Percentiles rank a stretch among this genome's conserved stretches.
These are phyloP conservation scores for Heteromeles arbutifolia DNA, from an alignment of 306 rosid species.

Conservation along the genomic window DNA sequence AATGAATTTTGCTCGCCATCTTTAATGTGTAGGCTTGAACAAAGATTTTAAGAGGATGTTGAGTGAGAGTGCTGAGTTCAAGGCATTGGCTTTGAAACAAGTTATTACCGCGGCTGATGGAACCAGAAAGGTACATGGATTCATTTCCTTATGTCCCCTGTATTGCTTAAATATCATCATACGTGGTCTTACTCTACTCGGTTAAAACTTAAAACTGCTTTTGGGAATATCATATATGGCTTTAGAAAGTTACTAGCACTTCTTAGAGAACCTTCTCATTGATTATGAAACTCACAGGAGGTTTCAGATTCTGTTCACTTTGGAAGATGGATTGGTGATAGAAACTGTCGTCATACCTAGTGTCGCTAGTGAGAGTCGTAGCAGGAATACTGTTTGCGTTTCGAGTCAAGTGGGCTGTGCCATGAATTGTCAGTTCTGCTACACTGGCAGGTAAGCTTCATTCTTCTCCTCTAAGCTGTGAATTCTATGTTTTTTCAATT, in stretches of 20 bases:
- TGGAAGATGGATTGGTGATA: slow-evolving; percentile 70
- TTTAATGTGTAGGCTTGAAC: slow-evolving; percentile 56
- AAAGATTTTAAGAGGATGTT: slow-evolving; percentile 80
- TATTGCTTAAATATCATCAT: background rate
- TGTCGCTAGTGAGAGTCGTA: slow-evolving; percentile 34
- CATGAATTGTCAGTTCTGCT: slow-evolving; percentile 94
- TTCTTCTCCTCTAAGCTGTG: slow-evolving; percentile 12
- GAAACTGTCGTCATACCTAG: slow-evolving; percentile 90
- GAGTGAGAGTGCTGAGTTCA: slow-evolving; percentile 68
- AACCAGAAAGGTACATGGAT: slow-evolving; percentile 70
- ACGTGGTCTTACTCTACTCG: background rate
- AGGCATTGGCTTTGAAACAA: slow-evolving; percentile 54
- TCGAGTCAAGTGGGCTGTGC: slow-evolving; percentile 99
- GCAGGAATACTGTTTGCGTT: slow-evolving; percentile 83
- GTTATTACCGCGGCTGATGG: slow-evolving; percentile 67
- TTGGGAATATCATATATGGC: background rate
- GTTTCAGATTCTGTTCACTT: slow-evolving; percentile 82
- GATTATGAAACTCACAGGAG: slow-evolving; percentile 71
- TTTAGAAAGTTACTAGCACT: slow-evolving; percentile 8
- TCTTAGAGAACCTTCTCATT: slow-evolving; percentile 44
- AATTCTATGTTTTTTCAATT: background rate
- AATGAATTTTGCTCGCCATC: background rate
- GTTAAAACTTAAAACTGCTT: background rate
- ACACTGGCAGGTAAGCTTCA: slow-evolving; percentile 71
- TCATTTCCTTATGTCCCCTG: slow-evolving; percentile 15